A percentile compares a stretch with the other conserved stretches of the same genome.
phyloP scores from a whole-genome alignment of 2,329 filamentous ascomycete species.

The Raffaelea deltoideospora region DNA sequence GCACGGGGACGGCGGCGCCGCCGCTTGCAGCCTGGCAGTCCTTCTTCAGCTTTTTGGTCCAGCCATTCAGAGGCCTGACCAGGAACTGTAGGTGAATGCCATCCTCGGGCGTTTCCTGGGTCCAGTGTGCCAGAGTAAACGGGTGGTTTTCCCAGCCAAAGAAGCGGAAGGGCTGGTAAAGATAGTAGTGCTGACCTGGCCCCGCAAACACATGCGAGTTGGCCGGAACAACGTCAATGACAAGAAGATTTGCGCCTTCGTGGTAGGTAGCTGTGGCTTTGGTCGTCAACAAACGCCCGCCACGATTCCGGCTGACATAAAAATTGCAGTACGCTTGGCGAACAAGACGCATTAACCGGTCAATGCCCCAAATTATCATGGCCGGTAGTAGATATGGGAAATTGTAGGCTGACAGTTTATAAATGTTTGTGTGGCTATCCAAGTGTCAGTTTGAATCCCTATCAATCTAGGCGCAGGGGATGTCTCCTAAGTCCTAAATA shows the following conservation, averaged over 20 bases:
- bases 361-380: constrained; percentile 10
- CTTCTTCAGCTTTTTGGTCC: constrained; percentile 8
- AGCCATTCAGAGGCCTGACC: constrained; percentile 9
- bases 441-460: not conserved
- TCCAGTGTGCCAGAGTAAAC: constrained; percentile 25
- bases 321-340: constrained; percentile 26
- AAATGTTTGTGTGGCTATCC: constrained; percentile 7
- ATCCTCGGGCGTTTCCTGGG: not conserved
- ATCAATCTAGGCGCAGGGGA: no score
- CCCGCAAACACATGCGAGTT: constrained; percentile 7
- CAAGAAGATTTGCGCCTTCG: constrained; percentile 1
- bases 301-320: constrained; percentile 5
- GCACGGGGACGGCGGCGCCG: not conserved
- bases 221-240: constrained; percentile 1
- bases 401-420: constrained; percentile 5
- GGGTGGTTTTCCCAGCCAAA: constrained; percentile 33
- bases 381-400: constrained; percentile 7
- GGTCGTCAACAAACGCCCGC: not conserved
- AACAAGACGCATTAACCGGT: constrained; percentile 18
- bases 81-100: constrained; percentile 4
- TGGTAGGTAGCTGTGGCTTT: constrained; percentile 1
- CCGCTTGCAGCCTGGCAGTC: constrained; percentile 5
- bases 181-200: constrained; percentile 28
- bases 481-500: no score
- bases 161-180: constrained; percentile 23